Evolutionary conservation across 225 moss, liverwort and hornwort genomes (phyloP).

Genomic region (Anthoceros angustus): DNA sequence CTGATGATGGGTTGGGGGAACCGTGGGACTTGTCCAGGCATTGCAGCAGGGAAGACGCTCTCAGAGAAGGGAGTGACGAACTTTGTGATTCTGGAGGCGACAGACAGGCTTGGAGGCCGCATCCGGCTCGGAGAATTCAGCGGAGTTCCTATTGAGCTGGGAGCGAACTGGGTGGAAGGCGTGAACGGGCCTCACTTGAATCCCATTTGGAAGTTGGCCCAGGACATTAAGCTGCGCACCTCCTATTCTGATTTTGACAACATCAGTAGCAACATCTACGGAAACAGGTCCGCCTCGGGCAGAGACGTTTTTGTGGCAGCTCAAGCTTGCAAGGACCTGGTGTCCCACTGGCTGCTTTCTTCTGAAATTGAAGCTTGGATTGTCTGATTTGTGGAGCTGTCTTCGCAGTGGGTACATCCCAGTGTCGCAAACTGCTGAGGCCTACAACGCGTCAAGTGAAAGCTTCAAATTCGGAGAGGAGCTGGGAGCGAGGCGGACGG

Average conservation of each 20-base stretch:
- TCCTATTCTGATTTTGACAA: constrained; percentile 28
- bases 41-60: constrained; percentile 47
- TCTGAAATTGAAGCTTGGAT: background rate
- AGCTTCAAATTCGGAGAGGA: constrained; percentile 7
- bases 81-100: constrained; percentile 42
- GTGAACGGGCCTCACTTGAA: constrained; percentile 40
- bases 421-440: constrained; percentile 10
- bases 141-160: constrained; percentile 36
- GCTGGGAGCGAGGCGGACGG: constrained; percentile 18
- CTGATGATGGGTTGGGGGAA: background rate
- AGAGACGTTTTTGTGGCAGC: too few species aligned
- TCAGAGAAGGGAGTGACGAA: constrained; percentile 30
- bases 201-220: constrained; percentile 40
- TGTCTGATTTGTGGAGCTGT: too few species aligned
- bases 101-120: constrained; percentile 44
- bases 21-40: constrained; percentile 25
- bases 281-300: background rate
- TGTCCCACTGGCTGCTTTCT: background rate
- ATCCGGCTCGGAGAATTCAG: constrained; percentile 30
- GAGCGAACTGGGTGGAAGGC: constrained; percentile 76
- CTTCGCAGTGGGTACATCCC: constrained; percentile 28
- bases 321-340: too few species aligned
- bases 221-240: constrained; percentile 28
- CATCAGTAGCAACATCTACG: constrained; percentile 40
- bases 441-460: background rate